Base-by-base conservation (phyloP, 108 stramenopile genomes). In the Cyclotella kingstonii region DNA sequence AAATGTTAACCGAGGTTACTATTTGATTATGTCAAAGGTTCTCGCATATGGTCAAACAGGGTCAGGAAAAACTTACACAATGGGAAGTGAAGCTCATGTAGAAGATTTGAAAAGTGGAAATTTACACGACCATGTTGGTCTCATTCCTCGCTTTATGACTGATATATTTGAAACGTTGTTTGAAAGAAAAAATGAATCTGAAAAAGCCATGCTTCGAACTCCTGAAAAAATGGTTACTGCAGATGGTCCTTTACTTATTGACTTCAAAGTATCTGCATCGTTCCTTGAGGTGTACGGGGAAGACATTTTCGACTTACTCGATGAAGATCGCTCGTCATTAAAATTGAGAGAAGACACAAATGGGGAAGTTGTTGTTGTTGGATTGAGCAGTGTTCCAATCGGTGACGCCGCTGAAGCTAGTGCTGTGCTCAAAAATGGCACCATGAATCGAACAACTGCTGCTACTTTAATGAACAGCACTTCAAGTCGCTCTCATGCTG, bases 281-380 rank as follows among this genome's bases (percentile, higher is more conserved):
- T 97, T 97, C 68, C 81, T 98, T 6, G 97, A 98, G 69, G 93
- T 97, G 0, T 95, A 96, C 56, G 95, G 95, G 14, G 93, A 97
- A 65, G 94, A 96, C 62, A 92, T 97, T 27, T 83, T 82, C 58
- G 97, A 97, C 66, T 70, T 97, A 27, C 66, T 97, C 11, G 77
- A 88, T 54, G 62, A 77, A 11, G 40, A 63, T 66, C 83, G 90
- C 45, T 63, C 60, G 29, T 79, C 87, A 36, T 55, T 94, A 36
- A 88, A 88, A 19, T 56, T 94, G 34, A 84, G 92, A 25, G 95
- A 59, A 33, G 48, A 60, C 29, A 45, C 36, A 15, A 56, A 55
- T 26, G 62, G 54, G n/a, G 44, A 66, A 28, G 72, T 73, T 8
- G 54, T 70, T 29, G 61, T 80, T 9, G 81, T 80, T 22, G 82